Evolutionary conservation across 495 filamentous ascomycete genomes (phyloP).

Genomic region (Aspergillus wentii): DNA sequence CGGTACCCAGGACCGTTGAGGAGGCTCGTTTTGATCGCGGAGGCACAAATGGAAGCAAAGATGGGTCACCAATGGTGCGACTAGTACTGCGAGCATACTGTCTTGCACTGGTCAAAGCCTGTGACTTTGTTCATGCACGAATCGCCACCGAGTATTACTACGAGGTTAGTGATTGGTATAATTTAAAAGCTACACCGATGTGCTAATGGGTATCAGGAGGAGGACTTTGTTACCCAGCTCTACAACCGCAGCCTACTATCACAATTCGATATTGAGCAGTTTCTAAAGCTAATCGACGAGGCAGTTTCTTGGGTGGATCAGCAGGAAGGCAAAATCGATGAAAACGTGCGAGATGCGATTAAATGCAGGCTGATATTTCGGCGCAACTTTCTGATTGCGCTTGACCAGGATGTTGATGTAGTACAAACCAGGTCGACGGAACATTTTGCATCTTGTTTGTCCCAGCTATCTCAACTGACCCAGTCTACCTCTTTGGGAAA

Average conservation of each 20-base stretch:
- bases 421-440: conserved; percentile 31
- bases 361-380: conserved; percentile 59
- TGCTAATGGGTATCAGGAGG: conserved; percentile 57
- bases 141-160: conserved; percentile 78
- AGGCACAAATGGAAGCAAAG: conserved; percentile 22
- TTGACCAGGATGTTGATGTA: conserved; percentile 42
- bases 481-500: conserved; percentile 57
- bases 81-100: conserved; percentile 81
- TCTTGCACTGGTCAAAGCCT: conserved; percentile 75
- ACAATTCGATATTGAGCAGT: conserved; percentile 49
- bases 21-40: conserved; percentile 62
- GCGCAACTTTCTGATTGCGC: conserved; percentile 51
- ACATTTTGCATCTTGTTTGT: conserved; percentile 38
- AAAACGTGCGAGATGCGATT: conserved; percentile 55
- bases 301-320: conserved; percentile 52
- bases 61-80: conserved; percentile 49
- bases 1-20: conserved; percentile 59
- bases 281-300: conserved; percentile 55
- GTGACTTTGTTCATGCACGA: conserved; percentile 69
- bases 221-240: conserved; percentile 89
- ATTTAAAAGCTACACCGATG: no score
- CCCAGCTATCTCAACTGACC: conserved; percentile 45
- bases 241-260: conserved; percentile 76
- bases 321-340: conserved; percentile 37
- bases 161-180: conserved; percentile 76